Conservation (phyloP, 768 basidiomycete species). For the Boletus rufocinnamomeus region DNA sequence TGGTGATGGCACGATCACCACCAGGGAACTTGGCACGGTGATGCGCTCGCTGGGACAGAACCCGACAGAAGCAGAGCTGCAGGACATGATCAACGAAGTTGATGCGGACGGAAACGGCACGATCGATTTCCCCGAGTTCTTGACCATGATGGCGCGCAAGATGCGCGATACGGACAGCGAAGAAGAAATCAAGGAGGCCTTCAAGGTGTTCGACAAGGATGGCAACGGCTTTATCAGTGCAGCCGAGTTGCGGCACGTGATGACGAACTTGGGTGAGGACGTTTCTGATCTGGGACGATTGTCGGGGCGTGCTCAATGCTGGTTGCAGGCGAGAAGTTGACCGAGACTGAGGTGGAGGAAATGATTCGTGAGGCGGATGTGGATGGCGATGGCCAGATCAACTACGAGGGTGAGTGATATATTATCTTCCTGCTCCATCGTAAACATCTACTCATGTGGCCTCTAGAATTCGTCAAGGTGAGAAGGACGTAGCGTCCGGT, state of each 20-base stretch:
- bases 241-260: conserved; percentile 85
- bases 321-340: conserved; percentile 74
- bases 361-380: conserved; percentile 97
- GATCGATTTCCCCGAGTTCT: conserved; percentile 84
- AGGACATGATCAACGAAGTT: conserved; percentile 96
- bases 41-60: conserved; percentile 94
- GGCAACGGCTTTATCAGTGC: conserved; percentile 88
- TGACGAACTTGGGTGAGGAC: conserved; percentile 80
- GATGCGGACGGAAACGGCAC: conserved; percentile 87
- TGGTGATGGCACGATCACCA: conserved; percentile 92
- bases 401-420: conserved; percentile 66
- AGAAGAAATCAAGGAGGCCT: conserved; percentile 95
- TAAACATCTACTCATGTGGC: not conserved
- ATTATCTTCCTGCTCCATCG: not conserved
- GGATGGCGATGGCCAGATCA: conserved; percentile 93
- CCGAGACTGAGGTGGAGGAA: conserved; percentile 87
- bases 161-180: conserved; percentile 92
- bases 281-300: not conserved
- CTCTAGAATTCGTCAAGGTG: conserved; percentile 76
- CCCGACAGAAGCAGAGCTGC: conserved; percentile 87
- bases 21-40: conserved; percentile 86
- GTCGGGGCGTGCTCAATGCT: conserved; percentile 6
- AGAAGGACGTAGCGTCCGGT: conserved; percentile 12
- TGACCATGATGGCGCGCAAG: conserved; percentile 83
- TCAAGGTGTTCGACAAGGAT: conserved; percentile 97